A percentile compares a stretch with the other conserved stretches of the same genome.
Conservation (phyloP, 2,329 filamentous ascomycete genomes). For the Scedosporium boydii region DNA sequence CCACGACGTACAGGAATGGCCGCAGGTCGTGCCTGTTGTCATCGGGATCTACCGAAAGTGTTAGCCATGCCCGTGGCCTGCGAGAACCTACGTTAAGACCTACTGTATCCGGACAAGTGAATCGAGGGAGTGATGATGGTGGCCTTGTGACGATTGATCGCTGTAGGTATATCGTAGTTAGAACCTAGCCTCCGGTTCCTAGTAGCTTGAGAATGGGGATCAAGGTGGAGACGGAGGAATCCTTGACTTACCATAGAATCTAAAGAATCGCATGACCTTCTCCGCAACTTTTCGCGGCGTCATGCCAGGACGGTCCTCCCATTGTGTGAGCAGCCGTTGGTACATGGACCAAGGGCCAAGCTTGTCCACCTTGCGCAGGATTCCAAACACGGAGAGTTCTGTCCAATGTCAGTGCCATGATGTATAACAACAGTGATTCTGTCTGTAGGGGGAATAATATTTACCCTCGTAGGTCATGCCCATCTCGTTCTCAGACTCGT, state of each 20-base stretch:
- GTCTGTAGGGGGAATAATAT: too few species aligned
- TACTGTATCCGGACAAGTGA: constrained; percentile 28
- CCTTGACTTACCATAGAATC: constrained; percentile 28
- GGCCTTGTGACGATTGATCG: constrained; percentile 57
- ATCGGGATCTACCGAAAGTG: constrained; percentile 17
- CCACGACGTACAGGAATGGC: constrained; percentile 29
- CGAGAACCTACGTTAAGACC: not conserved
- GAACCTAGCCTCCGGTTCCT: too few species aligned
- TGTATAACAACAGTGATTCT: too few species aligned
- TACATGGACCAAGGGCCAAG: constrained; percentile 30
- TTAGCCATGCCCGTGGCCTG: too few species aligned
- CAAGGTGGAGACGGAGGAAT: constrained; percentile 7
- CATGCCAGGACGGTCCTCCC: constrained; percentile 21
- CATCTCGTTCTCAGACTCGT: constrained; percentile 30
- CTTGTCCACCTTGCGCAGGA: constrained; percentile 29
- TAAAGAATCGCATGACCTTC: constrained; percentile 33
- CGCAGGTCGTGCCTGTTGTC: constrained; percentile 30
- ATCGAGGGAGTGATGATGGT: constrained; percentile 49
- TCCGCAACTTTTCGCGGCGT: constrained; percentile 27
- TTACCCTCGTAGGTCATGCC: constrained; percentile 27
- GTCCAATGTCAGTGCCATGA: too few species aligned
- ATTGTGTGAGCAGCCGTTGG: constrained; percentile 26
- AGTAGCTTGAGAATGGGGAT: not conserved
- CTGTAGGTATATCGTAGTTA: too few species aligned
- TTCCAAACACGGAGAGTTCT: not conserved